Evolutionary conservation across 768 basidiomycete genomes (phyloP).

Genomic region (Lactifluus rugatus): DNA sequence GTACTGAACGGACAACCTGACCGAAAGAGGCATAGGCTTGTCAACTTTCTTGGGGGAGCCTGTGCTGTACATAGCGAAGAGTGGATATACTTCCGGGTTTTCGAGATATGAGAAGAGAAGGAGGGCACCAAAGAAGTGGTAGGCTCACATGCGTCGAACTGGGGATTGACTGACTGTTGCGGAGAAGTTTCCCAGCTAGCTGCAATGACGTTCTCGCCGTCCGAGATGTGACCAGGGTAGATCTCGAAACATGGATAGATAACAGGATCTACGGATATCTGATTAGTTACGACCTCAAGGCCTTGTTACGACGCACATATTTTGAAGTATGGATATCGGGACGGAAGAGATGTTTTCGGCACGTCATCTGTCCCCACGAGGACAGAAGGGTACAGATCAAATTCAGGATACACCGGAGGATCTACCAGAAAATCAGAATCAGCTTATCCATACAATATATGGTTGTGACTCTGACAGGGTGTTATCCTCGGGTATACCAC

Average conservation of each 20-base stretch:
- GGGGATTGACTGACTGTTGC: background rate
- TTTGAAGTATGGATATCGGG: background rate
- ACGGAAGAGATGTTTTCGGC: background rate
- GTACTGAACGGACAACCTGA: constrained; percentile 14
- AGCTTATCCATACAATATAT: background rate
- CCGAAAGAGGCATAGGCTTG: background rate
- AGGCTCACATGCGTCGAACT: constrained; percentile 8
- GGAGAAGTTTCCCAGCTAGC: constrained; percentile 19
- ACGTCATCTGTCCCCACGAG: background rate
- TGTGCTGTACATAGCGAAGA: constrained; percentile 23
- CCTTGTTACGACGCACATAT: background rate
- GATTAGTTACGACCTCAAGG: background rate
- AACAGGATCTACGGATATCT: constrained; percentile 3
- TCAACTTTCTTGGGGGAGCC: background rate
- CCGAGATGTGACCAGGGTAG: constrained; percentile 8
- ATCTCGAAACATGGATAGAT: constrained; percentile 17
- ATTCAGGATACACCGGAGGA: constrained; percentile 12
- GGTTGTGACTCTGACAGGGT: constrained; percentile 4
- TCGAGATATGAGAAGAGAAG: background rate
- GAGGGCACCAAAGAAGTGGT: background rate
- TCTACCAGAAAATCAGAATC: constrained; percentile 1
- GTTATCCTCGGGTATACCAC: constrained; percentile 1
- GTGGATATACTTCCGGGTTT: constrained; percentile 21
- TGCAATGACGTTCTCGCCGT: background rate
- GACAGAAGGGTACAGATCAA: constrained; percentile 9